Evolutionary conservation across 2,329 filamentous ascomycete species (phyloP).

Genomic region (Periconia sp.): DNA sequence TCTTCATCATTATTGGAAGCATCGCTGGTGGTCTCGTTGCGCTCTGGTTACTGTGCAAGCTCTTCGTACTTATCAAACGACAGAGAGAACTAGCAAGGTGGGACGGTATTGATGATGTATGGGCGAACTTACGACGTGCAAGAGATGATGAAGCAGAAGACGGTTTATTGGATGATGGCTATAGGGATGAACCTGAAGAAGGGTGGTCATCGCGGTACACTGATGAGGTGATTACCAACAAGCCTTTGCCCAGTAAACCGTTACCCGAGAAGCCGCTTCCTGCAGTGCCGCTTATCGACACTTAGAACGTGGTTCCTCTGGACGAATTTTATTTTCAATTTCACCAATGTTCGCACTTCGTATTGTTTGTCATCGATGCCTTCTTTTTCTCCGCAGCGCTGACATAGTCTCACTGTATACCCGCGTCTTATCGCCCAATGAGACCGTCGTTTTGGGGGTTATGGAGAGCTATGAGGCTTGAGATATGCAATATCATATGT

Average conservation of each 20-base stretch:
- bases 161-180: constrained; percentile 23
- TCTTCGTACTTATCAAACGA: constrained; percentile 24
- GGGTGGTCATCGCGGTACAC: constrained; percentile 8
- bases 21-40: constrained; percentile 23
- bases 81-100: constrained; percentile 38
- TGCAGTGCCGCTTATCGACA: constrained; percentile 40
- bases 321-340: neutral
- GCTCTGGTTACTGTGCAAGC: constrained; percentile 25
- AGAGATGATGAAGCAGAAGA: constrained; percentile 29
- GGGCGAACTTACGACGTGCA: constrained; percentile 33
- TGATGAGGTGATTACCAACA: constrained; percentile 19
- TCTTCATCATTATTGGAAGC: constrained; percentile 27
- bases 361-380: too few species aligned
- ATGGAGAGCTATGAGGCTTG: too few species aligned
- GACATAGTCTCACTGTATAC: too few species aligned
- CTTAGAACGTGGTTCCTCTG: constrained; percentile 14
- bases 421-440: too few species aligned
- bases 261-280: constrained; percentile 44
- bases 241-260: constrained; percentile 32
- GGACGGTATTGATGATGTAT: constrained; percentile 43
- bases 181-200: constrained; percentile 25
- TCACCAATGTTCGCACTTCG: neutral
- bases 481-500: too few species aligned
- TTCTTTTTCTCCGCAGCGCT: too few species aligned
- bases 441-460: too few species aligned